A percentile compares a stretch with the other conserved stretches of the same genome.
phyloP scores from a whole-genome alignment of 2,329 filamentous ascomycete species.

The Microsporum ferrugineum region DNA sequence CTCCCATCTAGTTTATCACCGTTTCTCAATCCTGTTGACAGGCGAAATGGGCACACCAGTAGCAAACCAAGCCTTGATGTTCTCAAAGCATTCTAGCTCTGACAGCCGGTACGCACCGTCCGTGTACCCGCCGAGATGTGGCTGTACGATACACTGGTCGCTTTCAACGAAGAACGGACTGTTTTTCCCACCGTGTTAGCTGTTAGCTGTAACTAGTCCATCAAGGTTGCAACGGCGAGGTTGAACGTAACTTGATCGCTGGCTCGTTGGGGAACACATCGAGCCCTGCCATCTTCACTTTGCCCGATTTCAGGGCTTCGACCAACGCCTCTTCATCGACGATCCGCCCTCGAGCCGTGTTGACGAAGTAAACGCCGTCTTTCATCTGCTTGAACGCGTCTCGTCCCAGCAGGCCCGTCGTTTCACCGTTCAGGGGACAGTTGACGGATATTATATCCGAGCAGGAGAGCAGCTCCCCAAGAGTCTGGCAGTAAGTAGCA shows the following conservation, averaged over 20 bases:
- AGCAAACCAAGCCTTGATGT: constrained; percentile 32
- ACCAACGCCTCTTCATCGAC: constrained; percentile 41
- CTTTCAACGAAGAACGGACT: constrained; percentile 30
- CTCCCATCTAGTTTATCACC: not conserved
- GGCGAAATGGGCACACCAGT: constrained; percentile 32
- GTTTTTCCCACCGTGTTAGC: not conserved
- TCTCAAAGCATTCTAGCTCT: constrained; percentile 39
- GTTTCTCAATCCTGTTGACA: constrained; percentile 19
- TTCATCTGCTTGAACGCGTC: constrained; percentile 39
- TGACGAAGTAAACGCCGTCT: constrained; percentile 38
- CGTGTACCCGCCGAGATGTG: constrained; percentile 38
- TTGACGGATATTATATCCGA: constrained; percentile 39
- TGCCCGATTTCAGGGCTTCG: constrained; percentile 37
- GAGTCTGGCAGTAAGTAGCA: constrained; percentile 27
- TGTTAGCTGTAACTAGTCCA: not conserved
- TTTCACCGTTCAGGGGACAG: constrained; percentile 37
- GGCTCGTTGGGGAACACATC: constrained; percentile 41
- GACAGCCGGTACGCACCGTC: constrained; percentile 36
- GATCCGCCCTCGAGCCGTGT: constrained; percentile 42
- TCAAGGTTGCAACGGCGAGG: too few relatives aligned
- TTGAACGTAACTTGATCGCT: constrained; percentile 20
- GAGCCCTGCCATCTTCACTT: constrained; percentile 38
- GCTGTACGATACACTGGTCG: constrained; percentile 35
- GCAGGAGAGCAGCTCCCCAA: constrained; percentile 31
- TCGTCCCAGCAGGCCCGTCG: constrained; percentile 31